Evolutionary conservation across 1,284 basidiomycete genomes (phyloP), one percentile per base, ranked within the genome.

Genomic region (Moesziomyces parantarcticus): DNA sequence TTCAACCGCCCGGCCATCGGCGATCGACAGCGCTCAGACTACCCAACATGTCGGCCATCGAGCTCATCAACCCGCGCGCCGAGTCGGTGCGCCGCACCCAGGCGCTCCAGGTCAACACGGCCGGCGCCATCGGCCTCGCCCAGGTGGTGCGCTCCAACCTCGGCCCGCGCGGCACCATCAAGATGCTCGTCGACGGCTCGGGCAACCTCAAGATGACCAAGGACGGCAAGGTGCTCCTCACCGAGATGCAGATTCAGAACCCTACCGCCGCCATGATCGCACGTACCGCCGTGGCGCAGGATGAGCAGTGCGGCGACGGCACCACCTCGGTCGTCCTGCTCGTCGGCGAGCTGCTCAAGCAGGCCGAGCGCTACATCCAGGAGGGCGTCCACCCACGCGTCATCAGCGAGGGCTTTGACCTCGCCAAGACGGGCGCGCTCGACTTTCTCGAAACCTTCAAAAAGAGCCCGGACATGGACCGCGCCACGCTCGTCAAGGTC

Each of bases 141-240:
- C 92, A 90, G 85, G 96, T 99, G 62, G 96, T 99, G 76, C 96
- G 94, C 87, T 90, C 92, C 83, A 99, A 99, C 86, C 88, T 99
- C 67, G 96, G 96, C 92, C 77, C 69, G 25, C 58, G 67, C 60
- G 62, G 78, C 64, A 98, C 96, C 3, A 89, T 98, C 77, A 99
- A 99, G 88, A 97, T 99, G 95, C 90, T 99, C 47, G 97, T 99
- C 48, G 97, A 99, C 85, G 97, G 97, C 63, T 88, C 95, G n/a
- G 97, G 97, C 16, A 94, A 97, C 87, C 95, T 99, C 85, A 99
- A 98, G 88, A 97, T 99, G 93, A 99, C 97, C 78, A 99, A 99
- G 87, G 97, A 99, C 84, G 97, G 97, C 78, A 99, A 99, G 87
- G 96, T 98, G 45, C 87, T 99, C 57, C 88, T 99, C 58, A 97